Base-by-base conservation (phyloP, 192 early-diverging fungal genomes). In the Backusella luteola region DNA sequence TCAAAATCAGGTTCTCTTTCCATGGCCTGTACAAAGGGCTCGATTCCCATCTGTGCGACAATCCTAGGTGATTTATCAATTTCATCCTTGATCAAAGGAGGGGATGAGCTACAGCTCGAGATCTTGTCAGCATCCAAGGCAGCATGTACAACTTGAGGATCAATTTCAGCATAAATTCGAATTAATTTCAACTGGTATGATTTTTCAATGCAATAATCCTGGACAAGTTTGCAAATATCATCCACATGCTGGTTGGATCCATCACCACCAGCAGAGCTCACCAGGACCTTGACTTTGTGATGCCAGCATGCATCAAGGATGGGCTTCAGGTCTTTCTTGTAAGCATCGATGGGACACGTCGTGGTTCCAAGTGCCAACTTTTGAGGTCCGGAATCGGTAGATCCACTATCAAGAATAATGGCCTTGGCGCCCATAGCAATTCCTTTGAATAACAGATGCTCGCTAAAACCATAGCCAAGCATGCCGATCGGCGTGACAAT, bases 11-110 rank as follows among this genome's bases (percentile, higher is more conserved):
- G 75, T 4, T 76, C n/a, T 4, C 46, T 36, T 36, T 76, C 38
- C n/a, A 76, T 67, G 9, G 67, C 75, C 2, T 35, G 44, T 35
- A 76, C 11, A 29, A 69, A 76, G 0, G 75, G 75, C 19, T 76
- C 75, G 67, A 69, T 69, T 34, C 75, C 75, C 66, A 76, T 76
- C 49, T 76, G 75, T 6, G 66, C 75, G n/a, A 76, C 75, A 49
- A 76, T 76, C 1, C 23, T 36, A 23, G 41, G 35, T 0, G 75
- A 23, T 19, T 49, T 14, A 26, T 39, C 29, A 35, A 76, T 66
- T 21, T 76, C 75, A 0, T n/a, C 34, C 19, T 69, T 19, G 3
- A 21, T 7, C 14, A 76, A 35, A 21, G 66, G 6, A 17, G 66
- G 75, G 6, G 44, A 66, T 34, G 75, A 44, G 0, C 75, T 67